Evolutionary conservation across 2,329 filamentous ascomycete species (phyloP), one percentile per base, ranked within the genome.

Genomic region (Bipolaris oryzae): DNA sequence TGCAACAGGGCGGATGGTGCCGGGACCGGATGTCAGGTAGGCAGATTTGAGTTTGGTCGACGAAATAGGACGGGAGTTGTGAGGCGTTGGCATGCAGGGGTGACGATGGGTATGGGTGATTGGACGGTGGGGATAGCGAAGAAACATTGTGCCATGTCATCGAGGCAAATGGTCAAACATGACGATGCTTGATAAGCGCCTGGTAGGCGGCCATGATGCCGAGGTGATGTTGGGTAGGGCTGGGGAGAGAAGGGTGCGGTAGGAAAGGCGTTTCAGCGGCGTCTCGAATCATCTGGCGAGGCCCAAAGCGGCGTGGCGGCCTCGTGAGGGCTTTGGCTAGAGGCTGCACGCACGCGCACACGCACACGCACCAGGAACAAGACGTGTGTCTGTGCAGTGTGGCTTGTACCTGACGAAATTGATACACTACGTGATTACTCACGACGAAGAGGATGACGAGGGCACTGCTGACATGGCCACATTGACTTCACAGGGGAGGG

Each of bases 191-290:
- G 49, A 54, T 59, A 60, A 58, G 66, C 61, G 63, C 60, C 51
- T 28, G 25, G 25, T 28, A 39, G 37, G 16, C 37, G 37, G 37
- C 41, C 21, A 62, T 64, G 59, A 64, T 61, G 57, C 56, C 50
- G 53, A 43, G 41, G 57, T 60, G 49, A 60, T 60, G 51, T 62
- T 34, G 35, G 50, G 52, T 54, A 50, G 55, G 33, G 51, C 49
- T 61, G 58, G 59, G 66, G 64, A 64, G 58, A 45, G 50, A 38
- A 56, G 53, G 38, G 16, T 43, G 52, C 45, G 63, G 69, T 67
- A 39, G 60, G 64, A 57, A 21, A n/a, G 16, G 45, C 31, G 72
- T 75, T 75, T 75, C 71, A 74, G 45, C 42, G 47, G n/a, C 58
- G 72, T 74, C 68, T 71, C 72, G 70, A 60, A 55, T 38, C 15